Evolutionary conservation across 495 filamentous ascomycete species (phyloP), one percentile per base, ranked within the genome.

Genomic region (Jackrogersella minutella): DNA sequence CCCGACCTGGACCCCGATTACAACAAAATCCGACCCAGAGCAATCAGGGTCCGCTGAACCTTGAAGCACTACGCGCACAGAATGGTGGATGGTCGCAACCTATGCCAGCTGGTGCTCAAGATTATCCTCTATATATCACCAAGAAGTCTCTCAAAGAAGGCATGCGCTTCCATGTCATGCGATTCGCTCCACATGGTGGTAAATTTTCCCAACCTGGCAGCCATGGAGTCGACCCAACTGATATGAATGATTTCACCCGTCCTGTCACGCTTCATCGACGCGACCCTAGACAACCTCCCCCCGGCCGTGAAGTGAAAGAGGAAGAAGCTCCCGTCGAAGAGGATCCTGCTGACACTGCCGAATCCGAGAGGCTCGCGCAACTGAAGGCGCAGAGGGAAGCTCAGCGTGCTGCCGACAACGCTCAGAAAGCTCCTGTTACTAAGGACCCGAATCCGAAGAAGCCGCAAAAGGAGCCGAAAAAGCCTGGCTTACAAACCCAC

Each of bases 231-330:
- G 90, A 97, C 73, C 89, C 90, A 37, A 83, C 84, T 21, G 84
- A 97, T 71, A 86, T 91, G 64, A 81, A 88, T 1, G 86, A 96
- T 53, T 99, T 98, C 69, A 90, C 90, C 8, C 85, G 92, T 39
- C 95, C 95, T 0, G 90, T 99, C 14, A 85, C 91, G 14, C 78
- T 98, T 41, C 93, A 97, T 74, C 89, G 95, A 33, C 89, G 94
- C 7, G 93, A 97, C 73, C 93, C 94, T n/a, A 84, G 90, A 46
- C 84, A 90, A 54, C 86, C 88, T 39, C 82, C 87, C 5, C 80
- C 82, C 11, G 79, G 84, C 8, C 81, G 80, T 26, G 79, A 79
- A 24, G 77, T 76, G 9, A 81, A 87, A 59, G 83, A 84, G 62
- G 85, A 88, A 62, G 85, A 88, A 52, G 81, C 84, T 44, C 80